phyloP scores from a whole-genome alignment of 495 filamentous ascomycete genomes.

The Apodospora peruviana region DNA sequence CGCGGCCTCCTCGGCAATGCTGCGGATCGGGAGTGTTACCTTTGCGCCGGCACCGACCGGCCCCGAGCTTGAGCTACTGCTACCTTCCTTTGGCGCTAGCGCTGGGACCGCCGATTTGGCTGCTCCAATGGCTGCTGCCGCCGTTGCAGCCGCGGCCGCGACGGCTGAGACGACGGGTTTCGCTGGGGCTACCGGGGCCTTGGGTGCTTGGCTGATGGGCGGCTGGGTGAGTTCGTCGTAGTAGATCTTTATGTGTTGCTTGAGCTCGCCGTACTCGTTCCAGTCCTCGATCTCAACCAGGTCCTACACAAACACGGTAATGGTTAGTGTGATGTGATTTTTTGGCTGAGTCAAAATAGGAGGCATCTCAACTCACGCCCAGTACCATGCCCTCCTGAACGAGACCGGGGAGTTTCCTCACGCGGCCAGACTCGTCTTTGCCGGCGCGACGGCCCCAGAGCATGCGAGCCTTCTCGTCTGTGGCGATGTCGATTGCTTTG shows the following conservation, averaged over 20 bases:
- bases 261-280: conserved; percentile 97
- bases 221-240: conserved; percentile 49
- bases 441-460: conserved; percentile 79
- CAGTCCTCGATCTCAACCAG: conserved; percentile 93
- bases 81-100: conserved; percentile 21
- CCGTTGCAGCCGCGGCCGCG: conserved; percentile 32
- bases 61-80: conserved; percentile 5
- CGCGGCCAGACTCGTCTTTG: conserved; percentile 52
- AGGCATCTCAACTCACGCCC: conserved; percentile 56
- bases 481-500: conserved; percentile 85
- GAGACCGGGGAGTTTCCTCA: conserved; percentile 79
- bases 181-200: conserved; percentile 23
- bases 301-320: conserved; percentile 70
- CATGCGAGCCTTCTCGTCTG: conserved; percentile 84
- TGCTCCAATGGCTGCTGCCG: conserved; percentile 24
- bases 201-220: conserved; percentile 34
- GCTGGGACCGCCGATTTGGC: not conserved
- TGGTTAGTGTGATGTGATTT: not conserved
- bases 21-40: conserved; percentile 52
- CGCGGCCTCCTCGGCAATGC: conserved; percentile 66
- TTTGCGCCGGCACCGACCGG: conserved; percentile 8
- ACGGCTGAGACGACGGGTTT: conserved; percentile 33
- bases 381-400: conserved; percentile 83
- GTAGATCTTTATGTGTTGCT: conserved; percentile 65
- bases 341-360: not conserved